phyloP scores from a whole-genome alignment of 2,329 filamentous ascomycete genomes.

The Thielaviopsis punctulata region DNA sequence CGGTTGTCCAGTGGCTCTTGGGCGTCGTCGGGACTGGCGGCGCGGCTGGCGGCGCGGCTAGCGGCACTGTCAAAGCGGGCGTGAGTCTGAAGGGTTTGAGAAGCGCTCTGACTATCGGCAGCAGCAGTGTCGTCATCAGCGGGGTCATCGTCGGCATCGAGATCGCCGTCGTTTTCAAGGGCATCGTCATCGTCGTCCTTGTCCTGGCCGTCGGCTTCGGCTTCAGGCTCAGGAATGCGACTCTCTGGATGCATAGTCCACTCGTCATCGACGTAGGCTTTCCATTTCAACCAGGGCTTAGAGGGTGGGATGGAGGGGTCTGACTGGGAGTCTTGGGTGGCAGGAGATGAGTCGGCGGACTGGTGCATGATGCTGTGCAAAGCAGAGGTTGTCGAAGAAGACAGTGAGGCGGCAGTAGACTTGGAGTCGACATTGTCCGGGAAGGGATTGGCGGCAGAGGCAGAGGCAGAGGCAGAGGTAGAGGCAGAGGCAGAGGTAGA shows the following conservation, averaged over 20 bases:
- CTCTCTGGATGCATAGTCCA: slow-evolving; percentile 24
- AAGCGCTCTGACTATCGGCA: neutral
- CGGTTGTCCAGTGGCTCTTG: slow-evolving; percentile 11
- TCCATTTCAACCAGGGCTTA: slow-evolving; percentile 23
- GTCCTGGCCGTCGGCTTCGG: slow-evolving; percentile 14
- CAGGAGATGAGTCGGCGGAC: neutral
- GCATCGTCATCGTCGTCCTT: slow-evolving; percentile 17
- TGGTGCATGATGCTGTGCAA: neutral
- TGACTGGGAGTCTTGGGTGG: neutral
- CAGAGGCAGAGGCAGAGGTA: too few relatives aligned
- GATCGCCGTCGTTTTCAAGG: slow-evolving; percentile 16
- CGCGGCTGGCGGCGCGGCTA: slow-evolving; percentile 12
- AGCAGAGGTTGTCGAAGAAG: neutral
- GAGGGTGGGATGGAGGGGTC: slow-evolving; percentile 14
- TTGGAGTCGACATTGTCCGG: too few relatives aligned
- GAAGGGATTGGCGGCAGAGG: neutral
- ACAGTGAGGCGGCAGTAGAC: neutral
- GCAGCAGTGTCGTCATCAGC: slow-evolving; percentile 1
- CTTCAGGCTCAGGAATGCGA: slow-evolving; percentile 13
- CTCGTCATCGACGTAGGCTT: slow-evolving; percentile 25
- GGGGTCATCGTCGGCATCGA: slow-evolving; percentile 7
- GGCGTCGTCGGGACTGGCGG: slow-evolving; percentile 10
- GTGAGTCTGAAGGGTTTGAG: neutral
- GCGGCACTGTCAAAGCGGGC: neutral
- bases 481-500: too few relatives aligned